These are phyloP conservation scores for Fagopyrum homotropicum DNA, from an alignment of 148 eudicot species.

Conservation along the genomic window DNA sequence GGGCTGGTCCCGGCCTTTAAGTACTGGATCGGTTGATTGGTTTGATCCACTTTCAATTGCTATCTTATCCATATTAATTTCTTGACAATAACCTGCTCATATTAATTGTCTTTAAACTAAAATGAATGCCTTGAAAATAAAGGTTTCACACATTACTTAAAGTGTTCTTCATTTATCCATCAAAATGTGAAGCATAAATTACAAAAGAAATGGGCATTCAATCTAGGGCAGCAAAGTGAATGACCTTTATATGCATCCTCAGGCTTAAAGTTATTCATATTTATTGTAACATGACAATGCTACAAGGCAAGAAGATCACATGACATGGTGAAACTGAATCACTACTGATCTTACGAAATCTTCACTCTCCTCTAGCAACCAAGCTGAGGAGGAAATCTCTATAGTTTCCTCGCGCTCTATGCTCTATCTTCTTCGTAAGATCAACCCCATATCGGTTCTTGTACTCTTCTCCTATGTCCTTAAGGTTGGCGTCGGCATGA, in stretches of 20 bases:
- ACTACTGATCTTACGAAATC: not conserved
- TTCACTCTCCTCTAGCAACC: constrained; percentile 22
- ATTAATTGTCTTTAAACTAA: too few species aligned
- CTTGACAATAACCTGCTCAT: too few species aligned
- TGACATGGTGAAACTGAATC: not conserved
- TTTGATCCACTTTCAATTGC: too few species aligned
- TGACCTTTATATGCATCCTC: not conserved
- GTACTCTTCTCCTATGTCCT: constrained; percentile 42
- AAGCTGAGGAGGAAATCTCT: constrained; percentile 66
- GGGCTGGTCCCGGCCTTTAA: not conserved
- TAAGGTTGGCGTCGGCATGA: constrained; percentile 56
- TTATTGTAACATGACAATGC: constrained; percentile 6
- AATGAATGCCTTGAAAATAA: too few species aligned
- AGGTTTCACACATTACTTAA: not conserved
- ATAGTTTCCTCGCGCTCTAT: constrained; percentile 56
- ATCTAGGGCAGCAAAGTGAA: not conserved
- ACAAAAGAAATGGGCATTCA: not conserved
- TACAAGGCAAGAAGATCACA: constrained; percentile 1
- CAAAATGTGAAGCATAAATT: not conserved
- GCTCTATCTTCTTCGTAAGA: constrained; percentile 37
- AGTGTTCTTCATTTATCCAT: not conserved
- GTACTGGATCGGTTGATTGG: too few species aligned
- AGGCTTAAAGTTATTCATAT: not conserved
- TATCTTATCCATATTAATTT: too few species aligned
- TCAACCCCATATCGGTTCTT: constrained; percentile 26